These are phyloP conservation scores for Gossypium bickii DNA, from an alignment of 345 rosid genomes.

Conservation along the genomic window DNA sequence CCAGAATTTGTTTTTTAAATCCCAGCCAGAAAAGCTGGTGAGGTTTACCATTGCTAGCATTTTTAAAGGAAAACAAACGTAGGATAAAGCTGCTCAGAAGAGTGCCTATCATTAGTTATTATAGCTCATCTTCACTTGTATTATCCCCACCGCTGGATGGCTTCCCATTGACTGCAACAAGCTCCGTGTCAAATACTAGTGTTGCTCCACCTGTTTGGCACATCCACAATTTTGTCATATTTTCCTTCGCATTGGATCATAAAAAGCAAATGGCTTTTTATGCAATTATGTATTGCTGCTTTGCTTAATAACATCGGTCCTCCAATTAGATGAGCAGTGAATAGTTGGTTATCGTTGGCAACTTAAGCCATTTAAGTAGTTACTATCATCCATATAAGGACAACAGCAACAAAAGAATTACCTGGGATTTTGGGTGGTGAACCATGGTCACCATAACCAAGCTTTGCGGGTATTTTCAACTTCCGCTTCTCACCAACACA, in stretches of 20 bases:
- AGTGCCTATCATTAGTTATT: conserved; percentile 27
- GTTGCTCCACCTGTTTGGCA: conserved; percentile 80
- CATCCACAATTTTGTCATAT: neutral
- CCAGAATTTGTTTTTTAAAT: neutral
- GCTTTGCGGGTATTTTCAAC: conserved; percentile 88
- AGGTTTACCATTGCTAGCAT: neutral
- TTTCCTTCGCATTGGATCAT: neutral
- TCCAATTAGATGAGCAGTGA: neutral
- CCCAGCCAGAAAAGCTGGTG: neutral
- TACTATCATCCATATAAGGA: no score
- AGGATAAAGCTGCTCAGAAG: neutral
- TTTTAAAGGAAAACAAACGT: neutral
- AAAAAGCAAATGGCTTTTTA: neutral
- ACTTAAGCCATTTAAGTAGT: no score
- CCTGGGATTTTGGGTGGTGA: conserved; percentile 96
- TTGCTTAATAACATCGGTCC: neutral
- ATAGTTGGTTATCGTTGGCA: neutral
- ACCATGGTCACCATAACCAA: conserved; percentile 88
- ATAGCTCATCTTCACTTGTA: conserved; percentile 38
- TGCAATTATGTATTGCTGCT: neutral
- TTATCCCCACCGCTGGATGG: conserved; percentile 37
- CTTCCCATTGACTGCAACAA: conserved; percentile 78
- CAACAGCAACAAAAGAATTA: conserved; percentile 19
- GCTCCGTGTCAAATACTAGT: conserved; percentile 87
- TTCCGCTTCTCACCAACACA: conserved; percentile 94